Evolutionary conservation across 345 rosid species (phyloP), one percentile per base, ranked within the genome.

Genomic region (Dipteronia sinensis): DNA sequence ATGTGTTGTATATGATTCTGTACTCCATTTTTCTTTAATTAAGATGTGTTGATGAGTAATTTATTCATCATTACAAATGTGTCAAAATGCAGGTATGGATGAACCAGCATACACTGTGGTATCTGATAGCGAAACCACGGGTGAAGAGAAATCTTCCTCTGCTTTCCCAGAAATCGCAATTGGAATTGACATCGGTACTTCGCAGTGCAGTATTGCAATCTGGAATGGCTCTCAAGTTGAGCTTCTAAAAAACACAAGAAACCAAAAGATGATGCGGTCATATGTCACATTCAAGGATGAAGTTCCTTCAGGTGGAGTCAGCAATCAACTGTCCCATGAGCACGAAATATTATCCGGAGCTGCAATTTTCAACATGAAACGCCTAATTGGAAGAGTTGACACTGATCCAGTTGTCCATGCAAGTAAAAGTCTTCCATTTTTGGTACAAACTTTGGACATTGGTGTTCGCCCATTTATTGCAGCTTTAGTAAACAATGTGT

Each of bases 191-290:
- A 86, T 95, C 20, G 97, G 98, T 65, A 92, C 99, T 71, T 95
- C 96, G 3, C 92, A 90, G 27, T 95, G 97, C 83, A 91, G 98
- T 56, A 82, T 92, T 25, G 96, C 97, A 1, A 81, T 90, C 63
- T 95, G 98, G 98, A 92, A 91, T 70, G 97, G 97, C 34, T 88
- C 94, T 66, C 86, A 90, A 83, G 92, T 95, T 8, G 91, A 95
- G 84, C 88, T 95, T 67, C 86, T 93, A 53, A 87, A 88, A 80
- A 92, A 95, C 74, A 86, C 88, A 15, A 82, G 94, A 77, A 90
- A 93, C 85, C 94, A 93, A 66, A 91, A 89, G 83, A 72, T 93
- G 5, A 89, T 92, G 85, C 87, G 84, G 55, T 93, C 98, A 6
- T 93, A 87, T 51, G 99, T 95, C 76, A 85, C 91, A 38, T 93